Evolutionary conservation across 805 yeast species (phyloP).

Genomic region (Pichia californica): DNA sequence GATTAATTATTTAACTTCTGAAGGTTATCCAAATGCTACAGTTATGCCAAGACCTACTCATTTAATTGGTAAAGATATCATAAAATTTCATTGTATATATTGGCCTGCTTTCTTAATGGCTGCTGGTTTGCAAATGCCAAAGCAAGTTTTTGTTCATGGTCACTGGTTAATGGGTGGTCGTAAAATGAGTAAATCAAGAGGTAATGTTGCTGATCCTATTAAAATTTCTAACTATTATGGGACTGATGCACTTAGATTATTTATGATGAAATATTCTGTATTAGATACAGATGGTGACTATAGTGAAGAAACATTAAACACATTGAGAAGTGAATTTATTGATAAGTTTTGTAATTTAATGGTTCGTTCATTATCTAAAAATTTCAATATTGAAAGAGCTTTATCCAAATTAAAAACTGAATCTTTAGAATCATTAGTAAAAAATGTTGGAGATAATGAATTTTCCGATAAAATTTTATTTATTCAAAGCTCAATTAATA

Average conservation of each 20-base stretch:
- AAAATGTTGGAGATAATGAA: constrained; percentile 10
- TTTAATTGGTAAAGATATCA: constrained; percentile 86
- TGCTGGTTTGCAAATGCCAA: constrained; percentile 64
- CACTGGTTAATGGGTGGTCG: constrained; percentile 90
- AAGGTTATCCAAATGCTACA: constrained; percentile 43
- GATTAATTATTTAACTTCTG: constrained; percentile 70
- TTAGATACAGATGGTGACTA: constrained; percentile 77
- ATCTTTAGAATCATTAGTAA: constrained; percentile 23
- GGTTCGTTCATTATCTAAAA: constrained; percentile 64
- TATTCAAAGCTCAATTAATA: constrained; percentile 30
- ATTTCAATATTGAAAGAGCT: constrained; percentile 53
- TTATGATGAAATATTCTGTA: constrained; percentile 67
- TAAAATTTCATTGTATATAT: constrained; percentile 80
- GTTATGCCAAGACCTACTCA: constrained; percentile 42
- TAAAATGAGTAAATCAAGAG: constrained; percentile 90
- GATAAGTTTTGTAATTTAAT: constrained; percentile 80
- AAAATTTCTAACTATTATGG: constrained; percentile 59
- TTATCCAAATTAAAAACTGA: constrained; percentile 21
- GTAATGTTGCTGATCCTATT: constrained; percentile 91
- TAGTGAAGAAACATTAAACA: constrained; percentile 47
- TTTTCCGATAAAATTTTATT: constrained; percentile 16
- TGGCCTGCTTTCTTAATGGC: constrained; percentile 94
- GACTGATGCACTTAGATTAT: constrained; percentile 67
- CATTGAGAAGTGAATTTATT: constrained; percentile 57
- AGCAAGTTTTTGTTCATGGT: constrained; percentile 77